phyloP scores from a whole-genome alignment of 169 alveolate genomes.

The Plasmodium berghei region DNA sequence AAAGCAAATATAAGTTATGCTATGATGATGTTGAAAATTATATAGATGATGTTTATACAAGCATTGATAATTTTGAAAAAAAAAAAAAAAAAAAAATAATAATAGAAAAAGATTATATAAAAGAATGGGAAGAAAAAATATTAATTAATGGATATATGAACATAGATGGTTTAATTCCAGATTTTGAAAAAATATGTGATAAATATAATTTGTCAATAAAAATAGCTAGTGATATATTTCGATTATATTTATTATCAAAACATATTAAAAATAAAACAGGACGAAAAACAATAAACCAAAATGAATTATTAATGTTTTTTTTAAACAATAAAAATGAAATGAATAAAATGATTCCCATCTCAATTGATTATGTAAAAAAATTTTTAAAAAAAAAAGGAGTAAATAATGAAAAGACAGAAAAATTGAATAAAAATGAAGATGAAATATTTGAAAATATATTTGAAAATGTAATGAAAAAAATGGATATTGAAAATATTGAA shows the following conservation, averaged over 20 bases:
- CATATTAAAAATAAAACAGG: conserved; percentile 35
- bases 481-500: conserved; percentile 55
- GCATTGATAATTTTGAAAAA: not conserved
- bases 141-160: conserved; percentile 25
- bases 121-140: conserved; percentile 20
- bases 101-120: not conserved
- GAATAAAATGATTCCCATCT: conserved; percentile 7
- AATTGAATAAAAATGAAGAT: not conserved
- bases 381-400: not conserved
- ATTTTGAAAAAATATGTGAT: conserved; percentile 30
- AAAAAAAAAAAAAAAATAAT: not conserved
- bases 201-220: conserved; percentile 22
- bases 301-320: conserved; percentile 31
- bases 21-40: conserved; percentile 55
- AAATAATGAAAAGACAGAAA: not conserved
- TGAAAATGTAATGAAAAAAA: conserved; percentile 24
- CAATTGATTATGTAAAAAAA: too few relatives aligned
- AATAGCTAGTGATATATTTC: conserved; percentile 62
- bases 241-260: conserved; percentile 50
- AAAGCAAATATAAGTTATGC: conserved; percentile 22
- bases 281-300: conserved; percentile 33
- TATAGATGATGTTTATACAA: conserved; percentile 35
- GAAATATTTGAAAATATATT: not conserved
- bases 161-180: not conserved
- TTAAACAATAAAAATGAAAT: not conserved